A percentile compares a stretch with the other conserved stretches of the same genome.
Conservation (phyloP, 2,329 filamentous ascomycete genomes). For the Pestalotiopsis sp. region DNA sequence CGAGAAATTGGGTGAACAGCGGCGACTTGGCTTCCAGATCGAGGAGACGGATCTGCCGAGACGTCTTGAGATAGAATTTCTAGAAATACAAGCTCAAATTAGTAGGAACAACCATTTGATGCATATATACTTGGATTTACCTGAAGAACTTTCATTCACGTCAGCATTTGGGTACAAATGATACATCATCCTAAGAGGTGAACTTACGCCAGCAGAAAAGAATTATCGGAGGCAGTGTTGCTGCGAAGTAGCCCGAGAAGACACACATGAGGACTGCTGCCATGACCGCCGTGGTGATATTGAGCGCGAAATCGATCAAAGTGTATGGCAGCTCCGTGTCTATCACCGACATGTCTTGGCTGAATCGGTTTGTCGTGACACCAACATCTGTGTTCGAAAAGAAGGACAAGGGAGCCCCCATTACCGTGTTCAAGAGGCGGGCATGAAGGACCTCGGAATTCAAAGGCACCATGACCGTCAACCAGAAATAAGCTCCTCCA, state of each 20-base stretch:
- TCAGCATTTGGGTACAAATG: slow-evolving; percentile 26
- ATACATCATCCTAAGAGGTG: neutral
- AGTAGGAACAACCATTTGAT: neutral
- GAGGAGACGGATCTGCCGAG: slow-evolving; percentile 1
- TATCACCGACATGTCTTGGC: slow-evolving; percentile 12
- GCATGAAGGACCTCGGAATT: slow-evolving; percentile 13
- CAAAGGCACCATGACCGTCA: slow-evolving; percentile 9
- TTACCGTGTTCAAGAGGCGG: neutral
- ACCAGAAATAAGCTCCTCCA: slow-evolving; percentile 3
- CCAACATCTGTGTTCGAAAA: slow-evolving; percentile 6
- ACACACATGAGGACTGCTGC: slow-evolving; percentile 24
- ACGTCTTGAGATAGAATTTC: slow-evolving; percentile 6
- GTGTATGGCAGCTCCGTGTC: neutral
- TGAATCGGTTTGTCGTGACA: slow-evolving; percentile 9
- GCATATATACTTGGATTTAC: neutral
- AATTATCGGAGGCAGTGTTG: slow-evolving; percentile 23
- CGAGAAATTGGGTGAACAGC: slow-evolving; percentile 10
- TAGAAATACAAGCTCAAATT: neutral
- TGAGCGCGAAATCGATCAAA: neutral
- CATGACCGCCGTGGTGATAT: slow-evolving; percentile 2
- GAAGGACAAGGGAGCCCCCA: slow-evolving; percentile 1
- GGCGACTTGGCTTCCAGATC: slow-evolving; percentile 7
- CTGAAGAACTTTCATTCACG: neutral
- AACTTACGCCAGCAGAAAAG: slow-evolving; percentile 24
- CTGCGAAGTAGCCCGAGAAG: slow-evolving; percentile 10